Conservation (phyloP, 306 rosid genomes). For the Medicago ruthenica region DNA sequence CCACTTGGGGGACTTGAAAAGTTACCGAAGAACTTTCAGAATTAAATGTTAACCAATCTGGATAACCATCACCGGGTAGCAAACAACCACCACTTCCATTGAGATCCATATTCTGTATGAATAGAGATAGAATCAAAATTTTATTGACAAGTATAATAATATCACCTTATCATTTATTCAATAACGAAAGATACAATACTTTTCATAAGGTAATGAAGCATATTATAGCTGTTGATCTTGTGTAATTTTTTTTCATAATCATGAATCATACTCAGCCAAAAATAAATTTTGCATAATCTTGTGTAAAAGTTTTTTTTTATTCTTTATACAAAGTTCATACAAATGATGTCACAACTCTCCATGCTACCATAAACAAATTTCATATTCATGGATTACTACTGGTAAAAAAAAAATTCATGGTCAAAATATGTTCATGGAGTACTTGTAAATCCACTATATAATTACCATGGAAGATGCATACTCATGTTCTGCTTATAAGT, state of each 20-base stretch:
- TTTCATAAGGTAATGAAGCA: not conserved
- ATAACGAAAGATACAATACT: not conserved
- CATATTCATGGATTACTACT: too few relatives aligned
- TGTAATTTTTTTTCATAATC: too few relatives aligned
- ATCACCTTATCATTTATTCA: not conserved
- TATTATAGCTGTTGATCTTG: not conserved
- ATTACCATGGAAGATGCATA: not conserved
- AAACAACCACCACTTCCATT: not conserved
- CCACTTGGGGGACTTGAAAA: constrained; percentile 10
- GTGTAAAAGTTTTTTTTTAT: too few relatives aligned
- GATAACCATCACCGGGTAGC: constrained; percentile 27
- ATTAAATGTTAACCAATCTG: constrained; percentile 30
- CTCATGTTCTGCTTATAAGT: too few relatives aligned
- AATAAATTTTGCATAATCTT: too few relatives aligned
- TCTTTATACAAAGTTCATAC: too few relatives aligned
- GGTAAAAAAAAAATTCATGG: too few relatives aligned
- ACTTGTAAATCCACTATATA: too few relatives aligned
- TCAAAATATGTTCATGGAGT: not conserved
- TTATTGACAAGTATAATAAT: not conserved
- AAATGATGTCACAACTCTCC: too few relatives aligned
- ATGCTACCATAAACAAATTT: too few relatives aligned
- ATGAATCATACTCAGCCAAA: too few relatives aligned
- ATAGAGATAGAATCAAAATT: not conserved
- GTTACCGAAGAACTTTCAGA: not conserved
- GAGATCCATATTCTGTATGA: constrained; percentile 9